These are phyloP conservation scores for Hamigera avellanea DNA, from an alignment of 495 filamentous ascomycete genomes.

Conservation along the genomic window DNA sequence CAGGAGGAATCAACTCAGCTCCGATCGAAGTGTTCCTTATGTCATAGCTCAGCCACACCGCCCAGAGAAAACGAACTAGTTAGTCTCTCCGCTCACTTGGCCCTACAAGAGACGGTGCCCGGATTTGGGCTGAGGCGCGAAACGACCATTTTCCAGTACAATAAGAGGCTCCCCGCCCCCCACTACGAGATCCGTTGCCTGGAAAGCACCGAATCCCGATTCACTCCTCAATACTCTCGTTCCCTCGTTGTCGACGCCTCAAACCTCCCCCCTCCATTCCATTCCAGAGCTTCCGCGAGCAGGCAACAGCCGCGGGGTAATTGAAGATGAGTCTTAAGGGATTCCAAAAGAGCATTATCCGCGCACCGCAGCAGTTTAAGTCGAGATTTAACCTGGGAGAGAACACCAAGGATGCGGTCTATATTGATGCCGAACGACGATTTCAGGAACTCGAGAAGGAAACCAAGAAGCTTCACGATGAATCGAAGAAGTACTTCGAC, in stretches of 20 bases:
- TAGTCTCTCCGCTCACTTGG: too few species aligned
- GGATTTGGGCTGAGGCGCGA: too few species aligned
- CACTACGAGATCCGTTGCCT: not conserved
- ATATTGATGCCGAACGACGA: slow-evolving; percentile 84
- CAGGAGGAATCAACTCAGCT: too few species aligned
- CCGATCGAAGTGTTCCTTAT: slow-evolving; percentile 12
- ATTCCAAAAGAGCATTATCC: slow-evolving; percentile 75
- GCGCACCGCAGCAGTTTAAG: slow-evolving; percentile 86
- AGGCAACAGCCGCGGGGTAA: slow-evolving; percentile 1
- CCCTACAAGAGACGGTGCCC: too few species aligned
- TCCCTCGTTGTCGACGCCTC: slow-evolving; percentile 5
- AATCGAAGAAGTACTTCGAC: slow-evolving; percentile 87
- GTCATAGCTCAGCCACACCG: slow-evolving; percentile 23
- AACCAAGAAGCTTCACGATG: slow-evolving; percentile 92
- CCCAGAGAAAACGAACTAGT: slow-evolving; percentile 9
- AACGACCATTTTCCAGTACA: too few species aligned
- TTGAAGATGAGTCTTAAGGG: slow-evolving; percentile 88
- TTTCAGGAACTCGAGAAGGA: slow-evolving; percentile 92
- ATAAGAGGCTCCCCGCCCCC: slow-evolving; percentile 5
- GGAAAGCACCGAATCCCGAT: not conserved
- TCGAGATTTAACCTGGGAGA: slow-evolving; percentile 88
- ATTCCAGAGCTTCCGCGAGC: slow-evolving; percentile 1
- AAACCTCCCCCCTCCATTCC: not conserved
- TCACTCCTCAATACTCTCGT: slow-evolving; percentile 2
- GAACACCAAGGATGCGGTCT: slow-evolving; percentile 86